These are phyloP conservation scores for Boletus sp. DNA, from an alignment of 768 basidiomycete species.

Conservation along the genomic window DNA sequence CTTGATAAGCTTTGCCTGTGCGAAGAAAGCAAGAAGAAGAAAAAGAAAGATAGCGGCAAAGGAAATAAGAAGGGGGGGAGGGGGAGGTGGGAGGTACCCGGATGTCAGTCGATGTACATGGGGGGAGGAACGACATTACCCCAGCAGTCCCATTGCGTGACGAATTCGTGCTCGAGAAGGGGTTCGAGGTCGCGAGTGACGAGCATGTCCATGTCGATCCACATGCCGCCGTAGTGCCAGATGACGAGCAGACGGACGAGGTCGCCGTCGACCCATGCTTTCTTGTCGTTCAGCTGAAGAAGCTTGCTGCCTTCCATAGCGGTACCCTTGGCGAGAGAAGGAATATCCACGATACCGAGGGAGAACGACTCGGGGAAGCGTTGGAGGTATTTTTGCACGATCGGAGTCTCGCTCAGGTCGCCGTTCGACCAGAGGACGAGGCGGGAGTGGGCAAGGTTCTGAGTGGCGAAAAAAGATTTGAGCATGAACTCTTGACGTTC, in stretches of 20 bases:
- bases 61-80: background rate
- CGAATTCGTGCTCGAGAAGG: constrained; percentile 89
- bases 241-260: constrained; percentile 81
- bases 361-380: constrained; percentile 70
- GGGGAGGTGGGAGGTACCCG: background rate
- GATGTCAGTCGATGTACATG: constrained; percentile 3
- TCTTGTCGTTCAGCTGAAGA: constrained; percentile 61
- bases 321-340: constrained; percentile 68
- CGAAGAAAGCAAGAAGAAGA: background rate
- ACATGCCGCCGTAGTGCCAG: constrained; percentile 89
- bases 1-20: constrained; percentile 66
- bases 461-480: constrained; percentile 91
- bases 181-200: constrained; percentile 84
- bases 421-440: constrained; percentile 94
- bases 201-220: constrained; percentile 97
- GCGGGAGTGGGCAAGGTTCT: constrained; percentile 60
- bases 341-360: constrained; percentile 65
- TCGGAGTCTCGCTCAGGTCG: constrained; percentile 52
- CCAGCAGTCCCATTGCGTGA: constrained; percentile 99
- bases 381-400: constrained; percentile 57
- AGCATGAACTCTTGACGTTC: constrained; percentile 86
- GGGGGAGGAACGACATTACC: constrained; percentile 44
- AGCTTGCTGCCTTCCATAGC: constrained; percentile 62
- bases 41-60: too few species aligned
- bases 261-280: constrained; percentile 95